Evolutionary conservation across 805 yeast genomes (phyloP).

Genomic region (Ogataea thermomethanolica): DNA sequence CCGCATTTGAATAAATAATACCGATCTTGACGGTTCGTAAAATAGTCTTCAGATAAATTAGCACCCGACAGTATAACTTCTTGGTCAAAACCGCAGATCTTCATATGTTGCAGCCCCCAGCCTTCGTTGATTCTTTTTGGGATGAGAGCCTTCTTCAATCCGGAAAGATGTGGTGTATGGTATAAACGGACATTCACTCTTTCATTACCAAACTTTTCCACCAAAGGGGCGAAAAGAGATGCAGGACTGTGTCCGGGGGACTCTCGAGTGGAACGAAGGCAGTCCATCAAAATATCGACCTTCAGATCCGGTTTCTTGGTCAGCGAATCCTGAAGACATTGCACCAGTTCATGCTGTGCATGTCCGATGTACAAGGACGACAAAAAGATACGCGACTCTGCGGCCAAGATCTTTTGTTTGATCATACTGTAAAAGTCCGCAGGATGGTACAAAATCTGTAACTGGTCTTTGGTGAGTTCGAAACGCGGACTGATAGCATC

Average conservation of each 20-base stretch:
- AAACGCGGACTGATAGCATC: slow-evolving; percentile 70
- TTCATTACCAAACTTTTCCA: slow-evolving; percentile 54
- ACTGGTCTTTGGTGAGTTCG: slow-evolving; percentile 49
- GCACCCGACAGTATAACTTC: slow-evolving; percentile 90
- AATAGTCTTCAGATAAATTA: slow-evolving; percentile 85
- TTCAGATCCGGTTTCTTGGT: slow-evolving; percentile 53
- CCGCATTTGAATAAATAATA: slow-evolving; percentile 68
- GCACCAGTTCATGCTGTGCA: slow-evolving; percentile 69
- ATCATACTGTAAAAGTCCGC: slow-evolving; percentile 64
- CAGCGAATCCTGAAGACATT: slow-evolving; percentile 59
- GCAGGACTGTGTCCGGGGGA: slow-evolving; percentile 80
- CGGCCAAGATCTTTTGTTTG: slow-evolving; percentile 56
- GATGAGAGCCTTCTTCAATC: slow-evolving; percentile 56
- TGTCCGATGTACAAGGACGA: slow-evolving; percentile 87
- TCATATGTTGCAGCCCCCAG: slow-evolving; percentile 95
- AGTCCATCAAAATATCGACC: slow-evolving; percentile 78
- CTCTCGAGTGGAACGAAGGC: slow-evolving; percentile 89
- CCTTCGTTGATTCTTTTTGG: slow-evolving; percentile 91
- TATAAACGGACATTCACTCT: slow-evolving; percentile 81
- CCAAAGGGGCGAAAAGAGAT: slow-evolving; percentile 62
- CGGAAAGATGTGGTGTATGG: slow-evolving; percentile 82
- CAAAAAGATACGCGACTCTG: slow-evolving; percentile 68
- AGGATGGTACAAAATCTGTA: slow-evolving; percentile 65
- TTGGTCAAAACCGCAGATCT: slow-evolving; percentile 90
- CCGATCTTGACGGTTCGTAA: slow-evolving; percentile 92